Conservation (phyloP, 2,329 filamentous ascomycete genomes). For the Diplodia scrobiculata region DNA sequence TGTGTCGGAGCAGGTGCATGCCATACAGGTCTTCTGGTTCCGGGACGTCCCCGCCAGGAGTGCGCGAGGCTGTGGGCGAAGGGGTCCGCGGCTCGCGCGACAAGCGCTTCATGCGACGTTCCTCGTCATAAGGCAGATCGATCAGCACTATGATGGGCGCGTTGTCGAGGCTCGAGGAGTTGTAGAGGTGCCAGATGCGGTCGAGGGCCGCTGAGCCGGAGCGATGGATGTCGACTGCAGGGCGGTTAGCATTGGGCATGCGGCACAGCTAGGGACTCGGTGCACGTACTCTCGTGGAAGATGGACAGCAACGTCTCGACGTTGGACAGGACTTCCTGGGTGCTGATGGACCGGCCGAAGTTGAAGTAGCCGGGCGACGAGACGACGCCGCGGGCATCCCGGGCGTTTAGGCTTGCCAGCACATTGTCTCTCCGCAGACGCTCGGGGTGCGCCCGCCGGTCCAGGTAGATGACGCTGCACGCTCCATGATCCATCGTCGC, state of each 20-base stretch:
- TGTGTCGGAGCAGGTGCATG: constrained; percentile 47
- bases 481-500: constrained; percentile 48
- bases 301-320: constrained; percentile 46
- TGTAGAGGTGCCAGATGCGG: constrained; percentile 37
- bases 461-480: constrained; percentile 51
- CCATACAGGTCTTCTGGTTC: constrained; percentile 49
- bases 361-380: constrained; percentile 43
- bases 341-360: constrained; percentile 36
- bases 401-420: constrained; percentile 40
- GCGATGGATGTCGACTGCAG: constrained; percentile 46
- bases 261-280: constrained; percentile 7
- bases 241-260: constrained; percentile 14
- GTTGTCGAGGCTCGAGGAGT: constrained; percentile 39
- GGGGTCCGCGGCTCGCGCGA: constrained; percentile 48
- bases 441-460: constrained; percentile 48
- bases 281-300: constrained; percentile 46
- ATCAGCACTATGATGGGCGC: constrained; percentile 48
- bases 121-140: constrained; percentile 49
- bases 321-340: constrained; percentile 44
- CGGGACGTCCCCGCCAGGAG: constrained; percentile 37
- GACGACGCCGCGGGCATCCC: constrained; percentile 33
- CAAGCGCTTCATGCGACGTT: constrained; percentile 45
- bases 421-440: constrained; percentile 44
- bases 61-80: constrained; percentile 44
- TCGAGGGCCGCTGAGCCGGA: constrained; percentile 45